Conservation (phyloP, 2,329 filamentous ascomycete genomes). For the Elsinoe ampelina region DNA sequence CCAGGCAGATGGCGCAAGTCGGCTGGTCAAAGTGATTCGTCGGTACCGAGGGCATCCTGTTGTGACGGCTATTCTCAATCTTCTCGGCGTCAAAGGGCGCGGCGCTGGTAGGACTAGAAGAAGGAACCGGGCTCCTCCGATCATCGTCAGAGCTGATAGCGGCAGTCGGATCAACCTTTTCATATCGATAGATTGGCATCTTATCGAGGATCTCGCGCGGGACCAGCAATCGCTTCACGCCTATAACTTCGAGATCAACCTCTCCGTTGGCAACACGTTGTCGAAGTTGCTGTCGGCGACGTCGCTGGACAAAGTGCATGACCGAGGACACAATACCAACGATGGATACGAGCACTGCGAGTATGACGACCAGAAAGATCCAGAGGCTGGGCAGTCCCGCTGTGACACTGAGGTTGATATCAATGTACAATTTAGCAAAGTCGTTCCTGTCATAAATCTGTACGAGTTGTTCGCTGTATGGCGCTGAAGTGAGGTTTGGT, state of each 20-base stretch:
- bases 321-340: slow-evolving; percentile 56
- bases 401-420: slow-evolving; percentile 33
- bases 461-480: slow-evolving; percentile 31
- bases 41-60: background rate
- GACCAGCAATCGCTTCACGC: slow-evolving; percentile 72
- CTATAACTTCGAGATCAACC: slow-evolving; percentile 75
- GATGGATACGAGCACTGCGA: slow-evolving; percentile 61
- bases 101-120: background rate
- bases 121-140: background rate
- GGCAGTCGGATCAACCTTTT: slow-evolving; percentile 13
- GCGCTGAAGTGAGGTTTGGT: slow-evolving; percentile 47
- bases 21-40: slow-evolving; percentile 55
- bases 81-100: background rate
- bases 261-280: slow-evolving; percentile 67
- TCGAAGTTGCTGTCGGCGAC: slow-evolving; percentile 57
- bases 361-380: slow-evolving; percentile 63
- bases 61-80: background rate
- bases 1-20: slow-evolving; percentile 81
- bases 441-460: slow-evolving; percentile 32
- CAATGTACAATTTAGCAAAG: slow-evolving; percentile 43
- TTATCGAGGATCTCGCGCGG: slow-evolving; percentile 60
- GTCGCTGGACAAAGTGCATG: slow-evolving; percentile 71
- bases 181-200: slow-evolving; percentile 72
- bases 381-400: slow-evolving; percentile 62
- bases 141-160: slow-evolving; percentile 8